A percentile compares a stretch with the other conserved stretches of the same genome.
Evolutionary conservation across 345 rosid genomes (phyloP).

Genomic region (Erucastrum elatum): DNA sequence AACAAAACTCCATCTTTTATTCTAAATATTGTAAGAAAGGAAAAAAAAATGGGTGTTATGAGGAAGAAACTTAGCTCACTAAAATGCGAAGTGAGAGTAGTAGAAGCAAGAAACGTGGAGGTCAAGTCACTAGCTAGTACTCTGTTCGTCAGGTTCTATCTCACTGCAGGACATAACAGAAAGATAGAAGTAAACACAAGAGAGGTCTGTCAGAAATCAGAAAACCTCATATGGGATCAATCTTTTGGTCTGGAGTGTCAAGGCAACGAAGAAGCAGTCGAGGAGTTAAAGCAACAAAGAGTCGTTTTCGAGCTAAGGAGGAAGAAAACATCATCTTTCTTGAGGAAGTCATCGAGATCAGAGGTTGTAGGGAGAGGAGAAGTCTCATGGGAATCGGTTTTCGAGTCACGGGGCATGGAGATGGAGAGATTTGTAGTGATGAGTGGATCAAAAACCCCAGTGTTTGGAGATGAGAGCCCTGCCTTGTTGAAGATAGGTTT

Average conservation of each 20-base stretch:
- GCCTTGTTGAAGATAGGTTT: conserved; percentile 34
- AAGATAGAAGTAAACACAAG: conserved; percentile 54
- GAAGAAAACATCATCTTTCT: conserved; percentile 38
- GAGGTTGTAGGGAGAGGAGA: conserved; percentile 63
- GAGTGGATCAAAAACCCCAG: background rate
- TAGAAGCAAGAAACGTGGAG: conserved; percentile 67
- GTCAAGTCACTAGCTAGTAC: conserved; percentile 40
- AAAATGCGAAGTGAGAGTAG: conserved; percentile 56
- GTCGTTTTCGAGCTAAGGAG: conserved; percentile 64
- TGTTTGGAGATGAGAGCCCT: conserved; percentile 13
- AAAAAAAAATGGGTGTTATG: conserved; percentile 42
- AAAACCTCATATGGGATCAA: conserved; percentile 53
- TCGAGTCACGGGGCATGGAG: conserved; percentile 30
- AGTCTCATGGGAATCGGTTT: conserved; percentile 36
- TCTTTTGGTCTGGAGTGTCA: conserved; percentile 60
- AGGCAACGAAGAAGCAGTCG: conserved; percentile 53
- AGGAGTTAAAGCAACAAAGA: conserved; percentile 47
- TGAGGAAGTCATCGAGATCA: conserved; percentile 50
- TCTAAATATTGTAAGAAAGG: background rate
- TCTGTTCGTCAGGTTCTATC: conserved; percentile 68
- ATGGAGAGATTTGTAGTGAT: conserved; percentile 33
- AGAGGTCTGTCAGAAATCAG: conserved; percentile 47
- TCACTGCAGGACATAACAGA: conserved; percentile 54
- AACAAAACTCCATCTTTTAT: conserved; percentile 14
- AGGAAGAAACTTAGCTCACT: conserved; percentile 37